Conservation (phyloP, 805 yeast genomes). For the Lipomyces lipofer region DNA sequence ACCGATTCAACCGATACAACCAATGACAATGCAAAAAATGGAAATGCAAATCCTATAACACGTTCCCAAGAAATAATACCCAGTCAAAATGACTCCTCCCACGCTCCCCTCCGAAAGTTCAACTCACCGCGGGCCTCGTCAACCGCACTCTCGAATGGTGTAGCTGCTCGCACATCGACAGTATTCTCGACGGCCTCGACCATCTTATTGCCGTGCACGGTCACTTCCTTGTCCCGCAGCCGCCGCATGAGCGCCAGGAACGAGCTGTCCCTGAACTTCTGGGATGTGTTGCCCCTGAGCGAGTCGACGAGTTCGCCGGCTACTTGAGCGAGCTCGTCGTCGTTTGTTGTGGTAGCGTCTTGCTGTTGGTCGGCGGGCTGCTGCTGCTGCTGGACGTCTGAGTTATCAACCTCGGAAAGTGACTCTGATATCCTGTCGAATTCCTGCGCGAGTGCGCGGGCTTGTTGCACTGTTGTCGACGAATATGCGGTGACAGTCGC, state of each 20-base stretch:
- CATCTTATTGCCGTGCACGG: slow-evolving; percentile 32
- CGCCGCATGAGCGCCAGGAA: slow-evolving; percentile 33
- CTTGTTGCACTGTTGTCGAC: slow-evolving; percentile 1
- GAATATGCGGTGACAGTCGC: neutral
- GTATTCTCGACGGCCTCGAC: slow-evolving; percentile 25
- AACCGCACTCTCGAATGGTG: neutral
- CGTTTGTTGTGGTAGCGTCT: too few relatives aligned
- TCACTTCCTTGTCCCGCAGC: slow-evolving; percentile 32
- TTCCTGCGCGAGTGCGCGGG: slow-evolving; percentile 9
- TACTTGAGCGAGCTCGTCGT: slow-evolving; percentile 31
- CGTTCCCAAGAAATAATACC: too few relatives aligned
- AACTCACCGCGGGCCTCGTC: neutral
- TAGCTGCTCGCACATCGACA: neutral
- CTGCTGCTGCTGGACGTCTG: neutral
- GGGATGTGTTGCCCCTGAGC: slow-evolving; percentile 20
- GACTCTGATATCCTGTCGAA: slow-evolving; percentile 6
- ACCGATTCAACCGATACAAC: too few relatives aligned
- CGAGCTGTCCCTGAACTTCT: slow-evolving; percentile 32
- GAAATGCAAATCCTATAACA: too few relatives aligned
- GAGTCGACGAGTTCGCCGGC: slow-evolving; percentile 33
- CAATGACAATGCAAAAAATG: too few relatives aligned
- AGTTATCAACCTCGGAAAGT: neutral
- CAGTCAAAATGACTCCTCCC: slow-evolving; percentile 26
- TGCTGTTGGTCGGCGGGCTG: slow-evolving; percentile 1
- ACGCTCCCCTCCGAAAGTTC: slow-evolving; percentile 18